These are phyloP conservation scores for Pythium rishiriense DNA, from an alignment of 352 stramenopile genomes.

Conservation along the genomic window DNA sequence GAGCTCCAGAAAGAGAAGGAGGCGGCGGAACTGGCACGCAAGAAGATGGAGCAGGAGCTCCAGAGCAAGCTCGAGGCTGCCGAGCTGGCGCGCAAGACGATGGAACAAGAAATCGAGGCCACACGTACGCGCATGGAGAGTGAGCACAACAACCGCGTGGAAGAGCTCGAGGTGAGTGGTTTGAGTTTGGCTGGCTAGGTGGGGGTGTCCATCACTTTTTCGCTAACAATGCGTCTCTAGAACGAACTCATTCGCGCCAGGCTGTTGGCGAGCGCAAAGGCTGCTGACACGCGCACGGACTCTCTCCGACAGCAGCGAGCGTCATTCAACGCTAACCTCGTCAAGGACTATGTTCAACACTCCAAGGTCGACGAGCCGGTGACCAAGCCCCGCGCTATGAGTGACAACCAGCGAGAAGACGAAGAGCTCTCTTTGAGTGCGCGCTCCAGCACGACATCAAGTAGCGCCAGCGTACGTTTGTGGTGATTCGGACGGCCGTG, in stretches of 20 bases:
- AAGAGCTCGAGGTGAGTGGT: constrained; percentile 46
- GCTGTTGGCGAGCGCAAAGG: constrained; percentile 5
- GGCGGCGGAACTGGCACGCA: background rate
- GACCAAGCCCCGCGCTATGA: background rate
- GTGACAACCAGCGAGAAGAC: constrained; percentile 4
- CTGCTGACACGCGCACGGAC: background rate
- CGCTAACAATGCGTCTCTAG: background rate
- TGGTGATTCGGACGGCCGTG: background rate
- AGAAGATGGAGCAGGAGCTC: background rate
- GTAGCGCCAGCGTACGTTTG: constrained; percentile 11
- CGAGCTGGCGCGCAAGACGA: background rate
- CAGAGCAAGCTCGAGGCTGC: background rate
- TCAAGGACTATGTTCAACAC: background rate
- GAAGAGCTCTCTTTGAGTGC: background rate
- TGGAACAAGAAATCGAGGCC: constrained; percentile 7
- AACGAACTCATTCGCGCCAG: constrained; percentile 18
- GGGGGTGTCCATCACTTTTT: background rate
- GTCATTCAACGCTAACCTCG: constrained; percentile 1
- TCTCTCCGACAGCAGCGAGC: constrained; percentile 4
- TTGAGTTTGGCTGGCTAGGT: background rate
- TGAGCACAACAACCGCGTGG: constrained; percentile 49
- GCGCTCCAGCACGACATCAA: constrained; percentile 6
- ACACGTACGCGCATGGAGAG: constrained; percentile 32
- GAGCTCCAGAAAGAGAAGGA: background rate
- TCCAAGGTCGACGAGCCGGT: background rate